Evolutionary conservation across 495 filamentous ascomycete species (phyloP).

Genomic region (Aspergillus coremiiformis): DNA sequence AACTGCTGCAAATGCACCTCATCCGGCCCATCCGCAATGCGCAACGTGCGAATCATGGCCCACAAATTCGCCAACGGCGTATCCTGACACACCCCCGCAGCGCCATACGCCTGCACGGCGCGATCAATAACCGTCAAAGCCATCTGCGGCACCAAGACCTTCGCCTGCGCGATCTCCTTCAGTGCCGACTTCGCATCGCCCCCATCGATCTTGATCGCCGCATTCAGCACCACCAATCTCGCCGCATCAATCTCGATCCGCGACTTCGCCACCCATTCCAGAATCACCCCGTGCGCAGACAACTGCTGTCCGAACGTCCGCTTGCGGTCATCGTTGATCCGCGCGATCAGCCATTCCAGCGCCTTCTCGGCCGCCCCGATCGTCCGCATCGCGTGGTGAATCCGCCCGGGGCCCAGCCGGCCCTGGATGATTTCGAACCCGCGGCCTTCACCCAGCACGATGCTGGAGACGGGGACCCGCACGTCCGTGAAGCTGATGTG

Average conservation of each 20-base stretch:
- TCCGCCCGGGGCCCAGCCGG: conserved; percentile 81
- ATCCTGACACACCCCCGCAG: conserved; percentile 81
- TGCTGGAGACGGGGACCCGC: conserved; percentile 65
- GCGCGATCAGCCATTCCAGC: conserved; percentile 80
- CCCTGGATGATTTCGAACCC: conserved; percentile 98
- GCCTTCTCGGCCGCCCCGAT: conserved; percentile 82
- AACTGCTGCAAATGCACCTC: conserved; percentile 92
- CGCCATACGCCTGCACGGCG: conserved; percentile 80
- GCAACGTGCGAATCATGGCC: conserved; percentile 72
- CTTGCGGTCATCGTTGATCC: conserved; percentile 83
- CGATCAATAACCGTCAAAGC: conserved; percentile 77
- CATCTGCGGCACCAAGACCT: conserved; percentile 73
- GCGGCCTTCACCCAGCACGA: conserved; percentile 81
- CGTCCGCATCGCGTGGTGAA: conserved; percentile 89
- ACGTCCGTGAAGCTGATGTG: conserved; percentile 83
- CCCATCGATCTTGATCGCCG: conserved; percentile 82
- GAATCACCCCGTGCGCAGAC: conserved; percentile 77
- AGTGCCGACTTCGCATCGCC: conserved; percentile 71
- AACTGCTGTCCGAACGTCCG: conserved; percentile 76
- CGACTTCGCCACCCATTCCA: conserved; percentile 88
- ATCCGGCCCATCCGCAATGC: conserved; percentile 86
- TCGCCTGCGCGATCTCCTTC: conserved; percentile 80
- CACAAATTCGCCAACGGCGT: conserved; percentile 83
- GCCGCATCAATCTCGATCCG: conserved; percentile 87
- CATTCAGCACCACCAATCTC: conserved; percentile 78